Evolutionary conservation across 768 basidiomycete genomes (phyloP).

Genomic region (Suillus ampliporus): DNA sequence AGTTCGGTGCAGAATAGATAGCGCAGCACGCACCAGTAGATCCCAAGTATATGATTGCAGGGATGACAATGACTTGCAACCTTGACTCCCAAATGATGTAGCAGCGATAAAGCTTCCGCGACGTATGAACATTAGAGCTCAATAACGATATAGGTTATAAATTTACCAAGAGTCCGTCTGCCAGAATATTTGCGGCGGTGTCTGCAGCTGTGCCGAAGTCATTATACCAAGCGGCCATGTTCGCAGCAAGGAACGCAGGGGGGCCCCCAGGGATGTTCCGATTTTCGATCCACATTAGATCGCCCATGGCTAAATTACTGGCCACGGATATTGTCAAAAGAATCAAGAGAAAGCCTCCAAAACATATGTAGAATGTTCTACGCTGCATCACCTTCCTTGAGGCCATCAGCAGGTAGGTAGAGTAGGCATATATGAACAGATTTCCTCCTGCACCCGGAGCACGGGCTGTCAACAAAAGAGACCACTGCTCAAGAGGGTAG

Average conservation of each 20-base stretch:
- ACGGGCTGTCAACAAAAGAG: neutral
- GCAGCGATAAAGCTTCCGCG: constrained; percentile 40
- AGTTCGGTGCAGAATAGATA: neutral
- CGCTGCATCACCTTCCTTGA: neutral
- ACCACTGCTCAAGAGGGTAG: no score
- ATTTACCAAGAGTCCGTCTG: constrained; percentile 40
- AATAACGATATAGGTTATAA: neutral
- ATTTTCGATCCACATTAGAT: constrained; percentile 38
- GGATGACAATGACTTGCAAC: constrained; percentile 4
- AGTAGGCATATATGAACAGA: neutral
- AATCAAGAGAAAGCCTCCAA: constrained; percentile 17
- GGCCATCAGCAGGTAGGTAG: neutral
- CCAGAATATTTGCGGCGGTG: constrained; percentile 30
- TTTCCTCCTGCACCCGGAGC: neutral
- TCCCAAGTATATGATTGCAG: constrained; percentile 9
- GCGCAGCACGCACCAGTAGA: neutral
- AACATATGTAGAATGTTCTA: neutral
- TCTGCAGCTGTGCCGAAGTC: constrained; percentile 30
- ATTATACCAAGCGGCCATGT: constrained; percentile 32
- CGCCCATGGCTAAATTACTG: constrained; percentile 26
- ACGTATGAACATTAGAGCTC: neutral
- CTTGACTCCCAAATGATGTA: constrained; percentile 35
- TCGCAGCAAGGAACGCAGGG: constrained; percentile 30
- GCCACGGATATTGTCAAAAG: constrained; percentile 31
- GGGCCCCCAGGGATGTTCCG: constrained; percentile 35